Conservation (phyloP, 2,329 filamentous ascomycete genomes). For the Dactylellina sp. region DNA sequence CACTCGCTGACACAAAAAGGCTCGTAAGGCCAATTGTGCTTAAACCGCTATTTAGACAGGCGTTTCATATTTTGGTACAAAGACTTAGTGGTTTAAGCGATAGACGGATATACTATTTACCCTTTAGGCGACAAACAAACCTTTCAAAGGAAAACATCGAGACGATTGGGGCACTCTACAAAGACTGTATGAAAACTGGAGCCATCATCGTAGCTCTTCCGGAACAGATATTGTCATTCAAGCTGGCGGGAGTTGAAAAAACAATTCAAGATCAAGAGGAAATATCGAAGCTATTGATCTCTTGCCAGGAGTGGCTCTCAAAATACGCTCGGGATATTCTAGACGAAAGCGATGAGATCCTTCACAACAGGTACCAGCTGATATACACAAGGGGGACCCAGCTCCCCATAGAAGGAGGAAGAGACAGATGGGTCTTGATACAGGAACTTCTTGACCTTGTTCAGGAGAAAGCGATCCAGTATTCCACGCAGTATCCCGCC, state of each 20-base stretch:
- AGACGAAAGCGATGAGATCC: conserved; percentile 75
- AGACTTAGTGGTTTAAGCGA: conserved; percentile 70
- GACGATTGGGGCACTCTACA: conserved; percentile 65
- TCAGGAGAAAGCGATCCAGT: conserved; percentile 3
- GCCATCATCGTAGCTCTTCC: conserved; percentile 73
- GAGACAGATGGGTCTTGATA: conserved; percentile 70
- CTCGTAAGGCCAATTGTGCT: conserved; percentile 72
- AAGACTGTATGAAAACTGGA: conserved; percentile 66
- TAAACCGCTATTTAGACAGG: conserved; percentile 73
- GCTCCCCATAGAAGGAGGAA: conserved; percentile 67
- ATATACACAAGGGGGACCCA: conserved; percentile 73
- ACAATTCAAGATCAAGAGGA: conserved; percentile 10
- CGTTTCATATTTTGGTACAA: conserved; percentile 69
- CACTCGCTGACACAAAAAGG: conserved; percentile 67
- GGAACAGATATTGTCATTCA: conserved; percentile 74
- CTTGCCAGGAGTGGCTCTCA: conserved; percentile 66
- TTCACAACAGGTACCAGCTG: conserved; percentile 72
- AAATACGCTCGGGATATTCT: conserved; percentile 70
- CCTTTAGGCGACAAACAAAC: conserved; percentile 63
- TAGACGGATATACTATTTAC: conserved; percentile 70
- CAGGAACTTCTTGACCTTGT: conserved; percentile 69
- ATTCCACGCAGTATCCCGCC: too few relatives aligned
- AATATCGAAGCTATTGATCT: conserved; percentile 61
- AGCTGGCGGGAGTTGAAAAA: conserved; percentile 72
- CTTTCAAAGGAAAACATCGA: too few relatives aligned